Conservation (phyloP, 805 yeast genomes). For the Priceomyces fermenticarens region DNA sequence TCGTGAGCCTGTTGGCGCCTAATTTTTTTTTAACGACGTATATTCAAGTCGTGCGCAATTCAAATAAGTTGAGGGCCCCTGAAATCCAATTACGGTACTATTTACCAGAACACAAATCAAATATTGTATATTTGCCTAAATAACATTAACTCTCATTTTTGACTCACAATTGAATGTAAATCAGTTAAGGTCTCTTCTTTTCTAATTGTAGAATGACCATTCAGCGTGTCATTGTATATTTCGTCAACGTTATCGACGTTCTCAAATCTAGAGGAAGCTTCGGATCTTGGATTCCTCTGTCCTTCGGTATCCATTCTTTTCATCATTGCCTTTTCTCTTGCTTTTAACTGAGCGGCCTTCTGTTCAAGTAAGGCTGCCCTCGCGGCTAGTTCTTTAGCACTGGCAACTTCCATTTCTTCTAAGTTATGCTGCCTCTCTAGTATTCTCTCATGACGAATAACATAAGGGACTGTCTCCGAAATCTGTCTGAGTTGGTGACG, state of each 20-base stretch:
- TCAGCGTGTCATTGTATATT: conserved; percentile 5
- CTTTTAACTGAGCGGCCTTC: conserved; percentile 69
- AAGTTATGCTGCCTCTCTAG: conserved; percentile 72
- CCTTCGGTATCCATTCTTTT: conserved; percentile 33
- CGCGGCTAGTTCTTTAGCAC: conserved; percentile 68
- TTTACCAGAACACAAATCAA: background rate
- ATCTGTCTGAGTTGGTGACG: conserved; percentile 70
- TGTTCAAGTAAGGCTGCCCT: conserved; percentile 76
- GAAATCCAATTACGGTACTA: background rate
- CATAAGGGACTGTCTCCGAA: conserved; percentile 83
- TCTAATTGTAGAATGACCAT: conserved; percentile 14
- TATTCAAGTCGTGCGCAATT: conserved; percentile 2
- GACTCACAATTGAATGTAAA: conserved; percentile 37
- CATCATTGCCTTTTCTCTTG: conserved; percentile 56
- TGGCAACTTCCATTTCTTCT: conserved; percentile 74
- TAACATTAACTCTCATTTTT: conserved; percentile 1
- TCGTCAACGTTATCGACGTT: conserved; percentile 9
- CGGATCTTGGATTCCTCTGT: conserved; percentile 8
- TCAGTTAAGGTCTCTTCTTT: conserved; percentile 57
- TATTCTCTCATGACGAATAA: conserved; percentile 71
- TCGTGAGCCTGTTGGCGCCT: conserved; percentile 2
- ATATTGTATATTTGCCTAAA: background rate
- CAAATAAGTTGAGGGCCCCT: background rate
- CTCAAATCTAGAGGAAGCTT: conserved; percentile 13
- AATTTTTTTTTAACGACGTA: conserved; percentile 3